Conservation (phyloP, 129 eudicot species). For the Arctium lappa region DNA sequence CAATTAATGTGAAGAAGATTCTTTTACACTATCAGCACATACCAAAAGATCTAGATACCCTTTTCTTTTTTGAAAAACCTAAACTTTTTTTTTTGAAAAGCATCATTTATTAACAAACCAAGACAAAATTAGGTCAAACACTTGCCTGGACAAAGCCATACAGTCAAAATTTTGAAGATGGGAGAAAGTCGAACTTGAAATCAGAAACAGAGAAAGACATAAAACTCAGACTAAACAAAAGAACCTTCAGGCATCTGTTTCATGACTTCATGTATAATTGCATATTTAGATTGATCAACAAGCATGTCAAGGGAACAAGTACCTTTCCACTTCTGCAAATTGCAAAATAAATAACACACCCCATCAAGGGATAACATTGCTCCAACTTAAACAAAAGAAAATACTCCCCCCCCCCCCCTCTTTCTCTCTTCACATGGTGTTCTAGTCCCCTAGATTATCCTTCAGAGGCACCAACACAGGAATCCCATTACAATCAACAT, state of each 20-base stretch:
- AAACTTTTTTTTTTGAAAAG: too few relatives aligned
- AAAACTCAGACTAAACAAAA: neutral
- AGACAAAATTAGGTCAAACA: too few relatives aligned
- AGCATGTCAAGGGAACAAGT: neutral
- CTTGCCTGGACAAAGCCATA: too few relatives aligned
- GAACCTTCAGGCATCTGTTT: slow-evolving; percentile 8
- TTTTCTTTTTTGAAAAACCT: too few relatives aligned
- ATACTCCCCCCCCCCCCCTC: too few relatives aligned
- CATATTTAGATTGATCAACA: slow-evolving; percentile 11
- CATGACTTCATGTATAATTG: neutral
- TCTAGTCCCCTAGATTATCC: neutral
- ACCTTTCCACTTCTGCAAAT: neutral
- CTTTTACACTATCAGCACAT: too few relatives aligned
- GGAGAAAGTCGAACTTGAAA: too few relatives aligned
- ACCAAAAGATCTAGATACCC: too few relatives aligned
- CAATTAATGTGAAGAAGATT: too few relatives aligned
- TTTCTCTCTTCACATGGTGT: neutral
- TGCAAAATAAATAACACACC: neutral
- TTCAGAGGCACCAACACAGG: neutral
- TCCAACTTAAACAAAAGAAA: neutral
- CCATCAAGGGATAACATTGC: slow-evolving; percentile 1
- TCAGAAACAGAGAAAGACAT: too few relatives aligned
- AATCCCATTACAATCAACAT: neutral
- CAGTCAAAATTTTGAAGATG: too few relatives aligned
- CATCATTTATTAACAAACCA: too few relatives aligned